These are phyloP conservation scores for Vitis riparia DNA, from an alignment of 164 flowering plant species.

Conservation along the genomic window DNA sequence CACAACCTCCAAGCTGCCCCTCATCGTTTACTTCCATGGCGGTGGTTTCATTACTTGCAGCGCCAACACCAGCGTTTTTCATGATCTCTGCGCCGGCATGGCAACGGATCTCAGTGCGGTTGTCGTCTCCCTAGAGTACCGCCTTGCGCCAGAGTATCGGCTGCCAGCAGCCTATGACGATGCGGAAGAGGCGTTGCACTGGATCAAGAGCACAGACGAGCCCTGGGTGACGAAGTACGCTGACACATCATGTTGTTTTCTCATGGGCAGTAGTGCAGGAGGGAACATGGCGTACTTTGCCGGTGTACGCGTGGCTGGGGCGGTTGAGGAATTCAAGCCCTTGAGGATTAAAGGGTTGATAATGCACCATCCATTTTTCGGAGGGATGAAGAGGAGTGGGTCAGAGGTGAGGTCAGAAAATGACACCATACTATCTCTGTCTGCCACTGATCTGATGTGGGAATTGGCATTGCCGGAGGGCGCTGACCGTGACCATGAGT, in stretches of 20 bases:
- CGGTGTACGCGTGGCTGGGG: slow-evolving; percentile 8
- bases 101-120: slow-evolving; percentile 24
- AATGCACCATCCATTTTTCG: slow-evolving; percentile 36
- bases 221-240: slow-evolving; percentile 20
- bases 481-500: slow-evolving; percentile 40
- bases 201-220: slow-evolving; percentile 26
- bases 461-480: slow-evolving; percentile 34
- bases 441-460: slow-evolving; percentile 36
- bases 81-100: slow-evolving; percentile 24
- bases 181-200: slow-evolving; percentile 36
- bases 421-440: slow-evolving; percentile 21
- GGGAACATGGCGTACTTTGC: slow-evolving; percentile 28
- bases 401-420: slow-evolving; percentile 29
- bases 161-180: slow-evolving; percentile 67
- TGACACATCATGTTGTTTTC: slow-evolving; percentile 19
- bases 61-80: slow-evolving; percentile 14
- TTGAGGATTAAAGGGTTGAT: slow-evolving; percentile 36
- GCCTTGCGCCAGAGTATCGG: slow-evolving; percentile 58
- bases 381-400: slow-evolving; percentile 28
- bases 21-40: slow-evolving; percentile 49
- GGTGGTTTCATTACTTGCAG: slow-evolving; percentile 49
- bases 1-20: slow-evolving; percentile 30
- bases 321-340: slow-evolving; percentile 16
- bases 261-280: slow-evolving; percentile 33
- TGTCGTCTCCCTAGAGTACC: slow-evolving; percentile 49